These are phyloP conservation scores for Trichomonascaceae sp. DNA, from an alignment of 1,139 yeast species.

Conservation along the genomic window DNA sequence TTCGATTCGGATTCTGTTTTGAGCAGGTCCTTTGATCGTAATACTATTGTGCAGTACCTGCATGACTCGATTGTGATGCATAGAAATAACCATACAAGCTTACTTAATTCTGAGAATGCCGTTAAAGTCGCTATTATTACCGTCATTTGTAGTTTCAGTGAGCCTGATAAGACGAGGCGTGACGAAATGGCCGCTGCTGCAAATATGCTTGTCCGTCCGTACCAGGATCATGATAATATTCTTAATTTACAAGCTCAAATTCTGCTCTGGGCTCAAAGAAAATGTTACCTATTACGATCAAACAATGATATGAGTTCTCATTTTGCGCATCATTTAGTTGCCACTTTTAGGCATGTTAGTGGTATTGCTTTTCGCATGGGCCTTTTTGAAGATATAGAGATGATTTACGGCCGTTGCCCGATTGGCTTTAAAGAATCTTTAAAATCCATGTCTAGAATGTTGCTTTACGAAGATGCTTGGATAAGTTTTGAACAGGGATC, in stretches of 20 bases:
- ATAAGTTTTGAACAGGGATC: slow-evolving; percentile 3
- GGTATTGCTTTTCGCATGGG: slow-evolving; percentile 1
- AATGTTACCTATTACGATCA: background rate
- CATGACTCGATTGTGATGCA: background rate
- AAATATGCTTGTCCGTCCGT: background rate
- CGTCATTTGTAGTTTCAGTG: background rate
- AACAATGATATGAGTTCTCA: background rate
- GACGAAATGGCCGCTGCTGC: background rate
- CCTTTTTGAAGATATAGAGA: background rate
- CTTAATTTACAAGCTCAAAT: background rate
- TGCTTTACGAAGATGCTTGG: slow-evolving; percentile 1
- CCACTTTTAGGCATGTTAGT: background rate
- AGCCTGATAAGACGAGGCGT: background rate
- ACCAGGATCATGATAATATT: background rate
- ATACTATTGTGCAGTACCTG: background rate
- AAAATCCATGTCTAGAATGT: background rate
- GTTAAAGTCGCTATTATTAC: background rate
- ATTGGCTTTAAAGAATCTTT: background rate
- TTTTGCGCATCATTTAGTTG: background rate
- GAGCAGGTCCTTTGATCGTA: background rate
- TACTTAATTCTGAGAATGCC: background rate
- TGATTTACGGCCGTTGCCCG: background rate
- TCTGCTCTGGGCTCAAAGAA: background rate
- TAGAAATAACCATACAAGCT: background rate
- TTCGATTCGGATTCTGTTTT: background rate